Percentiles rank a stretch among this genome's conserved stretches.
Conservation (phyloP, 768 basidiomycete species). For the Agrocybe praecox region DNA sequence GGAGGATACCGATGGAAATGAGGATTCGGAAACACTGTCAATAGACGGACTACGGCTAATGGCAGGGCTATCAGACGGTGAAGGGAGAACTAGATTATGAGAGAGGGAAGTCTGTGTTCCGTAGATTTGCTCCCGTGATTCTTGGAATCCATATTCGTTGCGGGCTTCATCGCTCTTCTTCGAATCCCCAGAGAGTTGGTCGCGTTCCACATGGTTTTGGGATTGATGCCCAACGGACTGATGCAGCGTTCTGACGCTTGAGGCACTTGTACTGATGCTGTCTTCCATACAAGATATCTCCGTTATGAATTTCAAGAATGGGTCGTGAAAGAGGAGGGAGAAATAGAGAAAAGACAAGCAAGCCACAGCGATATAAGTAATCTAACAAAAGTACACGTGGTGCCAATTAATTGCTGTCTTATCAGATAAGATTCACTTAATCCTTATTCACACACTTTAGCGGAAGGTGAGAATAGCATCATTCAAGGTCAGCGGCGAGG, state of each 20-base stretch:
- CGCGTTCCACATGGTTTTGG: conserved; percentile 11
- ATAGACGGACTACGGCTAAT: conserved; percentile 23
- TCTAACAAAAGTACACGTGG: too few species aligned
- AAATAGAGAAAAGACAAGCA: too few species aligned
- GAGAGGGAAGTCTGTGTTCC: neutral
- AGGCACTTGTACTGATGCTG: conserved; percentile 38
- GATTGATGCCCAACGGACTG: conserved; percentile 11
- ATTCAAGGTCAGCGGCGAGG: too few species aligned
- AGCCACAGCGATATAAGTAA: too few species aligned
- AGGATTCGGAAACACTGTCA: conserved; percentile 42
- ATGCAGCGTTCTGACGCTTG: conserved; percentile 38
- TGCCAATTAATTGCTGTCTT: too few species aligned
- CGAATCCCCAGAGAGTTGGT: conserved; percentile 30
- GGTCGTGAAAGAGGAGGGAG: too few species aligned
- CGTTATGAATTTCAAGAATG: too few species aligned
- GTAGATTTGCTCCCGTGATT: neutral
- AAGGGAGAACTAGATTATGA: conserved; percentile 40
- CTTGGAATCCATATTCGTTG: neutral
- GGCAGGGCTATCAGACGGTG: conserved; percentile 61
- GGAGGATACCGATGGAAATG: conserved; percentile 71
- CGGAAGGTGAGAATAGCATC: too few species aligned
- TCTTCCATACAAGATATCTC: conserved; percentile 25
- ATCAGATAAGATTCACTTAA: too few species aligned
- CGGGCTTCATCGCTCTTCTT: neutral
- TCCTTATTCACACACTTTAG: neutral